These are phyloP conservation scores for Kockovaella imperatae DNA, from an alignment of 768 basidiomycete genomes.

Conservation along the genomic window DNA sequence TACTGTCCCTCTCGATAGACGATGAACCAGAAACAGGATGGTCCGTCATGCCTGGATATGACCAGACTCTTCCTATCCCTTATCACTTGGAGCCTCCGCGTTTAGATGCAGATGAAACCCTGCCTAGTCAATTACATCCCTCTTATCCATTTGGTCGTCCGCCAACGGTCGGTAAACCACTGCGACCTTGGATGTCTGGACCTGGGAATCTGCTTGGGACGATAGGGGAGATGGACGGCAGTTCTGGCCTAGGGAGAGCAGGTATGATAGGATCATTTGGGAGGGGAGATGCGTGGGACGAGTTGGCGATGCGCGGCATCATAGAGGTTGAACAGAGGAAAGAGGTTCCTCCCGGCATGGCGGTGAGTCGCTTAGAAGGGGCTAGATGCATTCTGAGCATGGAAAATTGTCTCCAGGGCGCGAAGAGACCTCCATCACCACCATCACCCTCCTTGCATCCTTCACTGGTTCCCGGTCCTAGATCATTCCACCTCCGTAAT, in stretches of 20 bases:
- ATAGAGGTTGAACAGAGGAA: slow-evolving; percentile 22
- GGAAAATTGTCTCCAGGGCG: slow-evolving; percentile 19
- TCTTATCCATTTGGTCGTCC: slow-evolving; percentile 35
- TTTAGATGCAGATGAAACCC: slow-evolving; percentile 32
- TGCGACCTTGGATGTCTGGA: slow-evolving; percentile 4
- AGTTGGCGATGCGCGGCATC: slow-evolving; percentile 24
- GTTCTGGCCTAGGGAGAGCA: not conserved
- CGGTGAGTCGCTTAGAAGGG: slow-evolving; percentile 27
- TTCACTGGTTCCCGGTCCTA: slow-evolving; percentile 8
- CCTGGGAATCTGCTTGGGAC: slow-evolving; percentile 28
- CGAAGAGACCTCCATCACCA: slow-evolving; percentile 38
- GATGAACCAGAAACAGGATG: slow-evolving; percentile 37
- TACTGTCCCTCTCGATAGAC: slow-evolving; percentile 24
- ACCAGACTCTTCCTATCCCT: slow-evolving; percentile 31
- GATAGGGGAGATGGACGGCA: slow-evolving; percentile 5
- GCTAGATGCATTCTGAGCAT: not conserved
- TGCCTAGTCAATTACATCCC: slow-evolving; percentile 31
- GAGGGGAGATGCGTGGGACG: slow-evolving; percentile 22
- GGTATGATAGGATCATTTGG: not conserved
- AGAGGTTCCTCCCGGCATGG: slow-evolving; percentile 40
- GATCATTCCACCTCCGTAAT: slow-evolving; percentile 25
- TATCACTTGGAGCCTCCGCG: slow-evolving; percentile 30
- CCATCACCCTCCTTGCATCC: slow-evolving; percentile 34
- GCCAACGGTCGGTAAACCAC: slow-evolving; percentile 1
- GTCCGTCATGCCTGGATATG: slow-evolving; percentile 39